Evolutionary conservation across 768 basidiomycete species (phyloP).

Genomic region (Suillus subaureus): DNA sequence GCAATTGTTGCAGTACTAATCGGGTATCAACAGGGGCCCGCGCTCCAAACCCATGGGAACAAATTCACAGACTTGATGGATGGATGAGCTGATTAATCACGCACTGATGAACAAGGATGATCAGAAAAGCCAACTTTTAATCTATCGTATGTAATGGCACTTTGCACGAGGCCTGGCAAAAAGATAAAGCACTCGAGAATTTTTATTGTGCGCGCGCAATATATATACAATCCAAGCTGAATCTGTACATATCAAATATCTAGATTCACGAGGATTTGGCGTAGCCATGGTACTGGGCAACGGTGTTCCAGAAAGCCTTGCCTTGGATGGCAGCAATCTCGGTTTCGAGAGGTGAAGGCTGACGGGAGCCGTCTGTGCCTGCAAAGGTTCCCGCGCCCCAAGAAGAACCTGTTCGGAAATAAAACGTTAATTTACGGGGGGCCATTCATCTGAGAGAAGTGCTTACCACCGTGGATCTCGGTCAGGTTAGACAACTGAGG

Average conservation of each 20-base stretch:
- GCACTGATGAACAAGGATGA: background rate
- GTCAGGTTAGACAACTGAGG: conserved; percentile 40
- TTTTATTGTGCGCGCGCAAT: conserved; percentile 1
- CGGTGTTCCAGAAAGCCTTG: conserved; percentile 51
- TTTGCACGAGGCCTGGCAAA: background rate
- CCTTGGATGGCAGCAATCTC: conserved; percentile 63
- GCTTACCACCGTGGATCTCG: conserved; percentile 51
- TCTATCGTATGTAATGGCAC: background rate
- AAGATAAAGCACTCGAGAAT: background rate
- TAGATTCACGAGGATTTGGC: conserved; percentile 16
- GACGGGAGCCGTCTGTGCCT: conserved; percentile 55
- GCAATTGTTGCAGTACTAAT: background rate
- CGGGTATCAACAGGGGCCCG: background rate
- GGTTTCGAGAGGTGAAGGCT: conserved; percentile 58
- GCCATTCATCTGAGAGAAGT: background rate
- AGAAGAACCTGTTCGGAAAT: conserved; percentile 55
- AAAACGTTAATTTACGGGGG: background rate
- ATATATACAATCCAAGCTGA: conserved; percentile 1
- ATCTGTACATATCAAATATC: background rate
- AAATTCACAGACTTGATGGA: background rate
- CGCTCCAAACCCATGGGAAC: conserved; percentile 5
- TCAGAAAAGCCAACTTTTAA: background rate
- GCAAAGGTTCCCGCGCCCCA: conserved; percentile 82
- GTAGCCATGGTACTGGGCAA: conserved; percentile 37
- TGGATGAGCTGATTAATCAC: background rate